Base-by-base conservation (phyloP, 2,329 filamentous ascomycete species). In the Sordariomycetes sp. region DNA sequence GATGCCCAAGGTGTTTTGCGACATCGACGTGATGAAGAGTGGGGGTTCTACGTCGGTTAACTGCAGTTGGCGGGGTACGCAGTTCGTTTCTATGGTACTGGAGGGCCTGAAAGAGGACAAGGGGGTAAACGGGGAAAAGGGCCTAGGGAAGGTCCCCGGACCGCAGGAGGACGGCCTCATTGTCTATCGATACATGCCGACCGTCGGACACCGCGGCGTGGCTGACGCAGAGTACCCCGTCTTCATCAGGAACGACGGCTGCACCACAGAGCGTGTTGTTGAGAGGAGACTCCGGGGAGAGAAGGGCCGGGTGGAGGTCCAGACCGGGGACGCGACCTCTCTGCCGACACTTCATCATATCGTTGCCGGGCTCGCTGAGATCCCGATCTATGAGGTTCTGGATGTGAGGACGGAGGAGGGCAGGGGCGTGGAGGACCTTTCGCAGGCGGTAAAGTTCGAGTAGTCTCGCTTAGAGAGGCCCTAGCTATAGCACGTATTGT, bases 311-410 rank as follows among this genome's bases (percentile, higher is more conserved):
- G 67, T 86, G 55, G 67, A 70, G 55, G 76, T 84, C 58, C 72
- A 80, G 46, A 70, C 69, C 0, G 62, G 77, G 18, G 76, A 81
- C 62, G 81, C 76, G 81, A 70, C 80, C 53, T 70, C 68, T 4
- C 65, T 86, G 59, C 84, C 83, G 0, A 87, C 82, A 2, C 68
- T 86, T 57, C 81, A 86, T 64, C 79, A 86, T 64, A 69, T 87
- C 10, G 69, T 81, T 5, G 67, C 69, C 22, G 70, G 75, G 16
- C 66, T 86, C 59, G 74, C 75, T 1, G 78, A 82, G 61, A 71
- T 87, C 4, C 83, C 82, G 7, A 24, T 57, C 11, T 57, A 52
- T 43, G 55, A 28, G 48, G 34, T 57, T 14, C 34, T 57, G 16
- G 60, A 62, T 51, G 55, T 54, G 25, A 61, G 59, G 57, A 59